Base-by-base conservation (phyloP, 2,329 filamentous ascomycete genomes). In the Fusarium stilboides region DNA sequence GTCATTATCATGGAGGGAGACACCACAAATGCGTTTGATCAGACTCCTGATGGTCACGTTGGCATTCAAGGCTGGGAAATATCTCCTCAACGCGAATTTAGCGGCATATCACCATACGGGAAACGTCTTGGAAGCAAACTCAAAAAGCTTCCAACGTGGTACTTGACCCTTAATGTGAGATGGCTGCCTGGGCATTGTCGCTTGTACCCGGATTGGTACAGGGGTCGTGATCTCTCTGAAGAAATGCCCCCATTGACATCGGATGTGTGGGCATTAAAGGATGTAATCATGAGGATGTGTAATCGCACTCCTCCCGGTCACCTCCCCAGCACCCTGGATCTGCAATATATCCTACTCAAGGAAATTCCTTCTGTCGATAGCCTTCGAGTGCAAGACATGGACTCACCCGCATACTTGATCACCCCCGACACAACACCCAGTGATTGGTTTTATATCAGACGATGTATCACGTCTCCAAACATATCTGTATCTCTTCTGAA, bases 371-470 rank as follows among this genome's bases (percentile, higher is more conserved):
- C 53, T 13, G 46, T 22, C 7, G 33, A 45, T 8, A 28, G 20
- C 9, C n/a, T 20, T 9, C 26, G 43, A 8, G n/a, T 34, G 4
- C 42, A 45, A 24, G 24, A 57, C 26, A 50, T 53, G 17, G 63
- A 70, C 7, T 62, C 31, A 1, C 60, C 62, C 6, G 62, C 53
- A 8, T 73, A 69, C 14, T 33, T 77, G 8, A 44, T 77, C 7
- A 52, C 40, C 1, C 63, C 65, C 1, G 13, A 52, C 2, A 64
- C 71, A 4, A 68, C 53, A 2, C 61, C 75, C 3, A 49, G 57
- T 1, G 72, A 75, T 9, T 77, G 76, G 76, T 63, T 60, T 24
- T 28, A 28, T 6, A 68, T 77, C 15, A 72, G 76, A 14, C 47
- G 57, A 3, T 65, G 54, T 8, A 73, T 77, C 19, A 62, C 63